Base-by-base conservation (phyloP, 106 monocot genomes). In the Posidonia australis region DNA sequence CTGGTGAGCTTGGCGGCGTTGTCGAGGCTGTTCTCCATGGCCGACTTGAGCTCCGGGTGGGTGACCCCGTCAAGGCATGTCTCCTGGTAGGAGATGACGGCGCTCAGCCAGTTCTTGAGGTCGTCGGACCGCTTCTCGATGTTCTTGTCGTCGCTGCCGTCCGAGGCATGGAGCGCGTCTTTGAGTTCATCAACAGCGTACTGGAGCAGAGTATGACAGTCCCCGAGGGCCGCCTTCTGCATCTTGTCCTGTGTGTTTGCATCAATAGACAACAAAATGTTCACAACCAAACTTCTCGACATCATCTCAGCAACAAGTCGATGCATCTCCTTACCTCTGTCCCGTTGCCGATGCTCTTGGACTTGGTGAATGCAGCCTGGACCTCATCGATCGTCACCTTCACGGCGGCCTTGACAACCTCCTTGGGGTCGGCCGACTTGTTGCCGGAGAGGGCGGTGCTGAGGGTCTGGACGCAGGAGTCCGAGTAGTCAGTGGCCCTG, bases 61-160 rank as follows among this genome's bases (percentile, higher is more conserved):
- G 70, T 60, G 59, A 91, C 26, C 10, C 81, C 77, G 42, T 86
- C 90, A 13, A 82, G 52, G 69, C 90, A 91, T 25, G 78, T 86
- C 68, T 73, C 65, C 54, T 76, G 72, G 81, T 78, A 90, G 21
- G 90, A 73, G 58, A 88, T 74, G 26, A 81, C 78, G 16, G 78
- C 81, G 47, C 76, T 70, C 13, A 67, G 67, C 90, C 90, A 90
- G 36, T 29, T 66, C 62, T 72, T 65, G 11, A 91, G 62, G 69
- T 91, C 86, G 27, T 74, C 79, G 2, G 58, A 28, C 13, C 71
- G 62, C 5, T 44, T 44, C 12, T 29, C n/a, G 10, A 77, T 26
- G 19, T 29, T 26, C 13, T 59, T 48, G 18, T 2, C 14, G 42
- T 42, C 74, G 24, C 14, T 17, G 30, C 16, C 17, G 36, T 57